A percentile compares a stretch with the other conserved stretches of the same genome.
Evolutionary conservation across 176 grass and related monocot genomes (phyloP).

Genomic region (Carex pumila): DNA sequence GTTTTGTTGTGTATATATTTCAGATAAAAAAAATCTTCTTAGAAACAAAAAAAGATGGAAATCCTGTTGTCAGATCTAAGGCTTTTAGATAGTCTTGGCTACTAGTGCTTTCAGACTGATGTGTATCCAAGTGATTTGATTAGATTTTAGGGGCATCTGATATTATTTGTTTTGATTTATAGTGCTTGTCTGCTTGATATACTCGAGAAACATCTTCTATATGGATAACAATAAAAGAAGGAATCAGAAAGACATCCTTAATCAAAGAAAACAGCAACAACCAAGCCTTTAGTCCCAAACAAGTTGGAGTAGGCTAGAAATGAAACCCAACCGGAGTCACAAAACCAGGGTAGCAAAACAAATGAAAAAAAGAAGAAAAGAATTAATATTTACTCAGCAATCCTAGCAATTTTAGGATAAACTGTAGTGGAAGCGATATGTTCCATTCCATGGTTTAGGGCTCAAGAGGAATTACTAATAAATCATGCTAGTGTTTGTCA

Average conservation of each 20-base stretch:
- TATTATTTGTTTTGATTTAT: neutral
- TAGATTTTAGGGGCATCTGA: neutral
- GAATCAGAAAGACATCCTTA: neutral
- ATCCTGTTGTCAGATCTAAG: neutral
- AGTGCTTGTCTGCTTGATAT: neutral
- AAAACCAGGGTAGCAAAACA: no score
- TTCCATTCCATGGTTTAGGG: neutral
- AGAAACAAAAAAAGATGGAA: neutral
- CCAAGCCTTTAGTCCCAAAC: no score
- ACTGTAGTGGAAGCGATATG: neutral
- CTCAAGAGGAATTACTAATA: neutral
- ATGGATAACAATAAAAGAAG: neutral
- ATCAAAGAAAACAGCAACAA: neutral
- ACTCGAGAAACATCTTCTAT: neutral
- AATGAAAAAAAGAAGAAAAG: neutral
- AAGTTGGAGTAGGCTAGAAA: no score
- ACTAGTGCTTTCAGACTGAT: neutral
- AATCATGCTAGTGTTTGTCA: neutral
- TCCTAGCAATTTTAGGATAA: neutral
- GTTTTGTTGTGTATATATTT: neutral
- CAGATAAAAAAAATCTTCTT: neutral
- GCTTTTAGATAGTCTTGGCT: neutral
- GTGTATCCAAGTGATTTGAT: neutral
- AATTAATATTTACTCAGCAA: neutral
- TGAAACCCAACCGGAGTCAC: no score